A percentile compares a stretch with the other conserved stretches of the same genome.
These are phyloP conservation scores for Phytophthora capsici DNA, from an alignment of 352 stramenopile genomes.

Conservation along the genomic window DNA sequence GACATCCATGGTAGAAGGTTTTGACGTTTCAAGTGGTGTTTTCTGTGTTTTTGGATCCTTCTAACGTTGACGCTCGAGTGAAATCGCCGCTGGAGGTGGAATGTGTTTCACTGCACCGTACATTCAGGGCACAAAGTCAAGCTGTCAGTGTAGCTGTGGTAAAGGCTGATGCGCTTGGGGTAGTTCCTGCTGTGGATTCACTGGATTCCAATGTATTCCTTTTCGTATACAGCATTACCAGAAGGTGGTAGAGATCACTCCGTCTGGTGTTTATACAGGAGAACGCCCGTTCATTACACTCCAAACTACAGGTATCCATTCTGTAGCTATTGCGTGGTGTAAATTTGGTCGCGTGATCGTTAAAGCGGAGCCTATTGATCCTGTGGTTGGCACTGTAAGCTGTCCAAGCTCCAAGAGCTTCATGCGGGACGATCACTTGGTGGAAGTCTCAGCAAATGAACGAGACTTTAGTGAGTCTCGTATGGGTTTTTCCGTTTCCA, in stretches of 20 bases:
- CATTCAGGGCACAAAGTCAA: conserved; percentile 9
- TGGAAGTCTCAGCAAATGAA: conserved; percentile 54
- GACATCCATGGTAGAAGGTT: conserved; percentile 42
- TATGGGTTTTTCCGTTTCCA: conserved; percentile 23
- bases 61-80: conserved; percentile 34
- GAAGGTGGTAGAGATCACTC: conserved; percentile 27
- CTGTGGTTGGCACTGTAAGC: not conserved
- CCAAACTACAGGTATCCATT: conserved; percentile 20
- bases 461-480: conserved; percentile 52
- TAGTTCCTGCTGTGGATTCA: not conserved
- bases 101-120: conserved; percentile 41
- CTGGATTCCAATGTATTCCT: conserved; percentile 30
- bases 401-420: conserved; percentile 31
- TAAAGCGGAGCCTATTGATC: conserved; percentile 10
- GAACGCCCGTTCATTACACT: conserved; percentile 34
- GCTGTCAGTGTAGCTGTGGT: conserved; percentile 37
- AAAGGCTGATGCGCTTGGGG: conserved; percentile 19
- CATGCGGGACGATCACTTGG: conserved; percentile 18
- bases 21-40: conserved; percentile 15
- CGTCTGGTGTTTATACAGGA: conserved; percentile 18
- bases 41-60: conserved; percentile 51
- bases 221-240: conserved; percentile 46
- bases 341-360: conserved; percentile 44
- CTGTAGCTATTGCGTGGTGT: conserved; percentile 33
- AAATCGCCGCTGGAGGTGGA: conserved; percentile 11